Evolutionary conservation across 139 green algal genomes (phyloP).

Genomic region (Bryopsis sp.): DNA sequence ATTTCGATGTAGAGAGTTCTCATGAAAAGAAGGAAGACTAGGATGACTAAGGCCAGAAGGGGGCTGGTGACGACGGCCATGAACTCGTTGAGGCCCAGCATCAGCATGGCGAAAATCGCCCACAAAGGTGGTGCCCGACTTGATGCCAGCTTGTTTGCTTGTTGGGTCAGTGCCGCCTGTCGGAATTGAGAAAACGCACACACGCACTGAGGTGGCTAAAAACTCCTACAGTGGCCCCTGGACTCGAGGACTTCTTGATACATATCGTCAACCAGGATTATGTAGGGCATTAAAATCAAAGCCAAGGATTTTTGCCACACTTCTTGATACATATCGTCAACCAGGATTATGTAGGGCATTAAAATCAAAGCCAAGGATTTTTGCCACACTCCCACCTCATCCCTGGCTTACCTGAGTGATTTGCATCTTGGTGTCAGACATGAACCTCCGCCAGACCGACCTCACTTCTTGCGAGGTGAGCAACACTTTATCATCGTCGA

Average conservation of each 20-base stretch:
- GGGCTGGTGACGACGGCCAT: conserved; percentile 72
- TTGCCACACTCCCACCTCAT: neutral
- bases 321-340: no score
- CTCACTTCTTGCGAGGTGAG: neutral
- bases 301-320: neutral
- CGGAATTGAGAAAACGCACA: neutral
- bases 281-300: neutral
- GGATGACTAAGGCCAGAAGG: conserved; percentile 47
- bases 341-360: no score
- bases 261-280: no score
- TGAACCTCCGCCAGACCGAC: conserved; percentile 1
- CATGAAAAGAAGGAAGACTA: conserved; percentile 38
- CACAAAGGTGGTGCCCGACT: conserved; percentile 69
- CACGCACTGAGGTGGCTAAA: neutral
- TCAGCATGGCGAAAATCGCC: conserved; percentile 75
- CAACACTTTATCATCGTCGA: neutral
- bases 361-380: neutral
- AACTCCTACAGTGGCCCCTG: neutral
- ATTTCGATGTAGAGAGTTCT: conserved; percentile 56
- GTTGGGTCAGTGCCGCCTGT: conserved; percentile 57
- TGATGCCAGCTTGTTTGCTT: conserved; percentile 60
- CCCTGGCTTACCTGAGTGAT: conserved; percentile 13
- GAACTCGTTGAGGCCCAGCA: conserved; percentile 90
- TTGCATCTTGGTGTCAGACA: conserved; percentile 12
- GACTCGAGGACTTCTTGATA: no score